Base-by-base conservation (phyloP, 2,329 filamentous ascomycete genomes). In the Emmonsiellopsis sp. region DNA sequence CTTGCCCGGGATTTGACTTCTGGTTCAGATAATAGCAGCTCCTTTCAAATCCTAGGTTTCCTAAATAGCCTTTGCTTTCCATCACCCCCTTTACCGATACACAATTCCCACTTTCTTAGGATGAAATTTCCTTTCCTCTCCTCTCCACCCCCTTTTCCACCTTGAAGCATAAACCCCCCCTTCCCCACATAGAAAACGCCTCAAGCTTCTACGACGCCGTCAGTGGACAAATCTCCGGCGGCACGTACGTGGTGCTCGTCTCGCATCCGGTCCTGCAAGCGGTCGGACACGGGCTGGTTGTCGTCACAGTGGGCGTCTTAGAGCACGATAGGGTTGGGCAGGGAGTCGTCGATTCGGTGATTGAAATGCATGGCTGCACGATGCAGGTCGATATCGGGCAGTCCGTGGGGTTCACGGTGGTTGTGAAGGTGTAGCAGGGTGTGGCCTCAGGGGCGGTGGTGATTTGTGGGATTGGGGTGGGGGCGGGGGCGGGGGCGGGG, bases 391-490 rank as follows among this genome's bases (percentile, higher is more conserved):
- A 21, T n/a, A 32, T 36, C 32, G 45, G 32, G 45, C 56, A 58
- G 31, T 39, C 42, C 11, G 27, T 46, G 42, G 55, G 54, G 27
- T 54, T 44, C 36, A 51, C 6, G 31, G 39, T 42, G 9, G 54
- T 56, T 47, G 56, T 58, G 43, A 55, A 51, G 7, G 54, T 58
- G 46, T 58, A 58, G 54, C 56, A 59, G 42, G 32, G 8, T 13
- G 51, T 40, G 40, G 13, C 44, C 27, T 13, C 34, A 10, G n/a
- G 27, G n/a, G 44, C 42, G 11, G 42, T 21, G 13, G 55, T 53
- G 39, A 52, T 14, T 46, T 43, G 17, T n/a, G 45, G 32, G 13
- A 42, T 27, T 17, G 49, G 21, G 21, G 21, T 42, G 4, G 40
- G 42, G 21, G 21, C 45, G 4, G 40, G 42, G 5, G 14, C 14